Evolutionary conservation across 371 early-diverging fungal species (phyloP), one percentile per base, ranked within the genome.

Genomic region (Mucor circinelloides): DNA sequence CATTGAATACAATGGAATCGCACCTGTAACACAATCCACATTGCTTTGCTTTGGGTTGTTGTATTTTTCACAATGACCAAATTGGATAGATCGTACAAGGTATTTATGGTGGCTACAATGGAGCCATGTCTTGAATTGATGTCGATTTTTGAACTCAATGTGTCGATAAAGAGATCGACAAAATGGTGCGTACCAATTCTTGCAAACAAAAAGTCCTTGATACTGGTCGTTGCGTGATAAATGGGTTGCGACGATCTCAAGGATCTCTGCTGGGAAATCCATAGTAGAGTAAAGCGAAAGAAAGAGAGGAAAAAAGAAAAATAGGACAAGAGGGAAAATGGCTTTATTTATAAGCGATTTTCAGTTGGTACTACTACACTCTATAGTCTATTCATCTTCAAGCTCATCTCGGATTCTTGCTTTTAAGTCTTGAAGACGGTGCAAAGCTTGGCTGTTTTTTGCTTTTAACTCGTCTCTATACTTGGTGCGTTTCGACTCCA

Each of bases 401-500:
- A 77, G 68, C 63, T 70, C 74, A 62, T 65, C 69, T 36, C 74
- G 68, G 40, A 80, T 62, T 15, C 67, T 63, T n/a, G 71, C 72
- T 15, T 73, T 66, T 32, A 85, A 58, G 13, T 71, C 72, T 17
- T 77, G 71, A 9, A 82, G 60, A 66, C 62, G 68, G 27, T 67
- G 68, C 13, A 55, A 44, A 66, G 86, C 85, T 32, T 76, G 75
- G 44, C 84, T 79, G 17, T 84, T 63, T 48, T 81, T 71, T 36
- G 80, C 79, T n/a, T 85, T 78, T 60, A 89, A 59, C 48, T 85
- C 82, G 19, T 71, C 72, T 56, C 85, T 54, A 44, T 89, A 89
- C 42, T 69, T 64, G 62, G 50, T 70, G 52, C 64, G 75, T 5
- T 63, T 65, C 57, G 15, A 1, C 44, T 7, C 17, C 32, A 25